phyloP scores from a whole-genome alignment of 2,329 filamentous ascomycete genomes.

The Tolypocladium guangdongense region DNA sequence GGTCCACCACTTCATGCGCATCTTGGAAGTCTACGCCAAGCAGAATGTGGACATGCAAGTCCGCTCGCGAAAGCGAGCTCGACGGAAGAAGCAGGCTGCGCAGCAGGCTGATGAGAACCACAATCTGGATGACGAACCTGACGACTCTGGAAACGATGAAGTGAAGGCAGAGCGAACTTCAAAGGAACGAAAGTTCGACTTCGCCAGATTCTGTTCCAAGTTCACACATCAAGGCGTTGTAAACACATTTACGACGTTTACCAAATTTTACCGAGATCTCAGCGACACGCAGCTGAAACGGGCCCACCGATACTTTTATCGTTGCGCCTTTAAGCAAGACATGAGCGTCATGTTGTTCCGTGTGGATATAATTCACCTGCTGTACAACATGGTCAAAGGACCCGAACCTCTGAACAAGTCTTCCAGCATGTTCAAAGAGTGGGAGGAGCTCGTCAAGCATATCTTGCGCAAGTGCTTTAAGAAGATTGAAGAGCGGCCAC shows the following conservation, averaged over 20 bases:
- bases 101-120: constrained; percentile 23
- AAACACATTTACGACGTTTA: constrained; percentile 77
- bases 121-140: constrained; percentile 41
- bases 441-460: constrained; percentile 81
- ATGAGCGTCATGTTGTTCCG: constrained; percentile 81
- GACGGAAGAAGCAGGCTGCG: constrained; percentile 60
- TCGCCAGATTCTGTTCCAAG: constrained; percentile 66
- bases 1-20: constrained; percentile 80
- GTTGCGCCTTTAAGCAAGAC: constrained; percentile 89
- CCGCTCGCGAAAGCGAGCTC: constrained; percentile 63
- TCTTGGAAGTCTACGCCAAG: constrained; percentile 88
- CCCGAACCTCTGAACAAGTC: constrained; percentile 62
- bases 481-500: constrained; percentile 76
- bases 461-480: constrained; percentile 71
- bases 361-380: constrained; percentile 78
- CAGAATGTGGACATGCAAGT: constrained; percentile 92
- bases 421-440: constrained; percentile 66
- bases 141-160: constrained; percentile 63
- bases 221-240: constrained; percentile 80
- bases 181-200: constrained; percentile 88
- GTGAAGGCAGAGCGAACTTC: constrained; percentile 58
- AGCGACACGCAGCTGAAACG: constrained; percentile 74
- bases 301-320: constrained; percentile 87
- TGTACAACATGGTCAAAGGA: constrained; percentile 88
- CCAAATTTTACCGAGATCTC: constrained; percentile 71